phyloP scores from a whole-genome alignment of 257 asterid genomes.

The Solanum neorickii region DNA sequence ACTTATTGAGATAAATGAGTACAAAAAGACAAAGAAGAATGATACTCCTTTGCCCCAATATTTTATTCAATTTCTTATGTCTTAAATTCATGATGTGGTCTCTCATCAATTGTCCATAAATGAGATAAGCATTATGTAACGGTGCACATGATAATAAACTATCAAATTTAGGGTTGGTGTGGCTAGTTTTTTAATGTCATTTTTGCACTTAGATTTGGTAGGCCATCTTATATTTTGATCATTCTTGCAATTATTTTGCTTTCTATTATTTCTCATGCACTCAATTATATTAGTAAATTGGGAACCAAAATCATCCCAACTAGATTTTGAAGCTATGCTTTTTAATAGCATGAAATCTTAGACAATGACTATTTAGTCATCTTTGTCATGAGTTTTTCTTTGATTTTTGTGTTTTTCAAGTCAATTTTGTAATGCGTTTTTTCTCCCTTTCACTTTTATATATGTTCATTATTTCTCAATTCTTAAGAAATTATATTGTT shows the following conservation, averaged over 20 bases:
- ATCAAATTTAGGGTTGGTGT: background rate
- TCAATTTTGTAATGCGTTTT: constrained; percentile 39
- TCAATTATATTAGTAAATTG: constrained; percentile 2
- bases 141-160: background rate
- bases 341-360: constrained; percentile 41
- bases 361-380: constrained; percentile 32
- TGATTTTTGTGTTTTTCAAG: constrained; percentile 23
- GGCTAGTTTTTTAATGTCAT: background rate
- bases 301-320: constrained; percentile 39
- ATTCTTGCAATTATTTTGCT: background rate
- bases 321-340: constrained; percentile 59
- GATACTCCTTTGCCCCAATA: constrained; percentile 2
- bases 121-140: constrained; percentile 24
- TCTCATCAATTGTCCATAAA: background rate
- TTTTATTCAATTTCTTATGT: constrained; percentile 30
- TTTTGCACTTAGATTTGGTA: constrained; percentile 15
- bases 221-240: constrained; percentile 4
- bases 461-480: background rate
- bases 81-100: constrained; percentile 44
- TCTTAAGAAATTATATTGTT: background rate
- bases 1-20: background rate
- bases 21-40: constrained; percentile 34
- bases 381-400: constrained; percentile 35
- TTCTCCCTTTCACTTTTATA: background rate
- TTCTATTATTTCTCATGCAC: background rate